phyloP scores from a whole-genome alignment of 2,329 filamentous ascomycete genomes.

The Microcyclospora pomicola region DNA sequence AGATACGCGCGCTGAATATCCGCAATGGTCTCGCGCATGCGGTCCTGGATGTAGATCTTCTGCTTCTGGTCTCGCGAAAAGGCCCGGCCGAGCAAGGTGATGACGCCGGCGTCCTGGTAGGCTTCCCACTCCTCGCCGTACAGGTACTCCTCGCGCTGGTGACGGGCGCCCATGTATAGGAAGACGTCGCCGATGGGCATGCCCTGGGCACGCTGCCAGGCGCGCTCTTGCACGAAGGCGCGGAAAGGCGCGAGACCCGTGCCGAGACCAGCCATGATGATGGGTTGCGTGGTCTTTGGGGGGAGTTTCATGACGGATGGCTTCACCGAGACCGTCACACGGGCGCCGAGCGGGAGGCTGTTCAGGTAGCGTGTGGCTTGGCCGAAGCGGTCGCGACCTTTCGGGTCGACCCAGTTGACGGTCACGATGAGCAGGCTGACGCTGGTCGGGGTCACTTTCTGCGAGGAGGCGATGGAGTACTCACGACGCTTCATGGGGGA shows the following conservation, averaged over 20 bases:
- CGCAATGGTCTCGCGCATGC: conserved; percentile 76
- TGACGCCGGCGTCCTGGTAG: conserved; percentile 86
- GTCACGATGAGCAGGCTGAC: conserved; percentile 95
- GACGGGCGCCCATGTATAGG: conserved; percentile 89
- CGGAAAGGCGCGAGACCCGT: conserved; percentile 98
- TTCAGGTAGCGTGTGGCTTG: conserved; percentile 87
- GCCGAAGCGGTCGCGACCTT: conserved; percentile 77
- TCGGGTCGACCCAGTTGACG: conserved; percentile 84
- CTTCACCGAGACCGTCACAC: conserved; percentile 88
- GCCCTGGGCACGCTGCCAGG: conserved; percentile 94
- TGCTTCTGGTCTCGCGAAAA: conserved; percentile 94
- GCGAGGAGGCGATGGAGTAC: conserved; percentile 97
- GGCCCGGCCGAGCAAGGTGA: conserved; percentile 82
- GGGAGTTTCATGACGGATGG: conserved; percentile 99
- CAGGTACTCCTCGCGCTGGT: conserved; percentile 96
- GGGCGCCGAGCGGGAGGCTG: conserved; percentile 56
- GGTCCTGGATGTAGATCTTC: conserved; percentile 99
- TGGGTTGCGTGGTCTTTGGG: conserved; percentile 66
- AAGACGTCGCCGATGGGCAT: conserved; percentile 88
- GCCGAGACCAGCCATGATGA: conserved; percentile 98
- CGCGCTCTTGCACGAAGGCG: conserved; percentile 94
- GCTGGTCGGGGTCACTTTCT: conserved; percentile 80
- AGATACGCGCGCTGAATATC: conserved; percentile 82
- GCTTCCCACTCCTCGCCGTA: conserved; percentile 99
- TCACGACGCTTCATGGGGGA: conserved; percentile 88